phyloP scores from a whole-genome alignment of 129 eudicot genomes.

The Heracleum sosnowskyi region DNA sequence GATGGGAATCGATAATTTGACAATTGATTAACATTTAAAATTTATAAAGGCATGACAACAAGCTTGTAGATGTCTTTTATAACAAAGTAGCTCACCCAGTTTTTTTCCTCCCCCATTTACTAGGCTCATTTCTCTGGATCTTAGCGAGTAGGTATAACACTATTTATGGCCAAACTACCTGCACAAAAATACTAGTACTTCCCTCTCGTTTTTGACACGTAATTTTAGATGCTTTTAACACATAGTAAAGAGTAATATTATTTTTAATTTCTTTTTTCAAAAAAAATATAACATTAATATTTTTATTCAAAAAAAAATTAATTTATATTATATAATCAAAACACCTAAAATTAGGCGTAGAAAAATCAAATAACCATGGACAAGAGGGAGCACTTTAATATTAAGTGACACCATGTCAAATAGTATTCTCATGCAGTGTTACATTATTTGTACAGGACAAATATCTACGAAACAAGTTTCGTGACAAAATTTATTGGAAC shows the following conservation, averaged over 20 bases:
- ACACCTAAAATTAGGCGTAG: no score
- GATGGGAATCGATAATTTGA: neutral
- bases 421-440: neutral
- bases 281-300: no score
- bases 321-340: no score
- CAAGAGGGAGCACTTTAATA: no score
- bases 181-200: neutral
- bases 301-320: no score
- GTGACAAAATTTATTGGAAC: neutral
- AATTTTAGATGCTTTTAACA: no score
- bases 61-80: neutral
- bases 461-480: neutral
- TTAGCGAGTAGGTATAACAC: neutral
- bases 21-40: neutral
- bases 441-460: neutral
- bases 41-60: neutral
- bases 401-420: neutral
- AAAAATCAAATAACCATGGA: no score
- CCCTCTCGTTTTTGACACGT: no score
- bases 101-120: neutral
- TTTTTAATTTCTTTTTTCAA: no score
- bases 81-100: neutral
- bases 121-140: neutral
- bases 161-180: neutral
- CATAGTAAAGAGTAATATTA: no score